Evolutionary conservation across 179 eudicot species (phyloP).

Genomic region (Silene noctiflora): DNA sequence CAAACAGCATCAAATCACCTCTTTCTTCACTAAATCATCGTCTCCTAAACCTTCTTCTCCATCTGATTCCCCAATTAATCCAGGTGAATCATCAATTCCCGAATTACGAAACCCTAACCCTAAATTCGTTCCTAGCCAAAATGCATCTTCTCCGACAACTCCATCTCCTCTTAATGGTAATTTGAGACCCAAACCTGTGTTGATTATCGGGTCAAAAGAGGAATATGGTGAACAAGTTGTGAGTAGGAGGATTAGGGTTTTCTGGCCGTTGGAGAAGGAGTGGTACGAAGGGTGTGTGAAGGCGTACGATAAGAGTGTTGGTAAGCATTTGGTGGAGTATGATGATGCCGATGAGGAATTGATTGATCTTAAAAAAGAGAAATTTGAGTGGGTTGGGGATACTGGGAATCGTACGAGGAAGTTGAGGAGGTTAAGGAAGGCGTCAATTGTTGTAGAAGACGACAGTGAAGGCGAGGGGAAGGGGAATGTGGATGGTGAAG

Average conservation of each 20-base stretch:
- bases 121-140: conserved; percentile 14
- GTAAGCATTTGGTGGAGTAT: conserved; percentile 77
- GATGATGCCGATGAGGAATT: conserved; percentile 77
- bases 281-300: conserved; percentile 86
- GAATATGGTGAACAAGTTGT: conserved; percentile 55
- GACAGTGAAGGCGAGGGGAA: conserved; percentile 42
- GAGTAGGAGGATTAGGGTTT: conserved; percentile 62
- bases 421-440: conserved; percentile 54
- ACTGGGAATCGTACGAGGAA: conserved; percentile 36
- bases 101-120: no score
- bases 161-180: conserved; percentile 56
- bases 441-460: conserved; percentile 41
- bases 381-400: conserved; percentile 56
- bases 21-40: conserved; percentile 76
- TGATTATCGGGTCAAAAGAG: conserved; percentile 41
- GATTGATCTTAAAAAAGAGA: conserved; percentile 61
- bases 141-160: conserved; percentile 44
- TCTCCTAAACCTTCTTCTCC: no score
- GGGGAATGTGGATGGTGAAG: conserved; percentile 26
- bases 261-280: conserved; percentile 71
- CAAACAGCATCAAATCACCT: conserved; percentile 82
- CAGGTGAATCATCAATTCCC: background rate
- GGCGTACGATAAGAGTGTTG: conserved; percentile 45
- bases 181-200: conserved; percentile 48
- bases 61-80: background rate